Base-by-base conservation (phyloP, 2,329 filamentous ascomycete species). In the Penicillium palitans region DNA sequence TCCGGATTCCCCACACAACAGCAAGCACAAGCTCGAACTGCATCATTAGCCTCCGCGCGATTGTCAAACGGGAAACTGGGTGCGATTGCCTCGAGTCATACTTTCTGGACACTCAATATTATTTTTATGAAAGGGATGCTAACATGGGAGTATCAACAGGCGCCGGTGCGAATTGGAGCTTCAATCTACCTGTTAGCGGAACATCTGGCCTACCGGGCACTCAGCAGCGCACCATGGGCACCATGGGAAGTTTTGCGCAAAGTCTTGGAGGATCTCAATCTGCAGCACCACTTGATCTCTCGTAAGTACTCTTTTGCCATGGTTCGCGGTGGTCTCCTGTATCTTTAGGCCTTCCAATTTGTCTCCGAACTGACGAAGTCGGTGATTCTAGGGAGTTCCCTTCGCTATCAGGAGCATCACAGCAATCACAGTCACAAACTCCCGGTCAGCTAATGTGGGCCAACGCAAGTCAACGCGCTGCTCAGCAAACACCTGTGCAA, bases 111-210 rank as follows among this genome's bases (percentile, higher is more conserved):
- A 55, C 46, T 47, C 24, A 37, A 42, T 19, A 33, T 33, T 48
- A 40, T 55, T 42, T 27, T 31, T 40, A 41, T 12, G 27, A 56
- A 57, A 51, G 27, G 37, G 59, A 63, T 59, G 64, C 71, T 74
- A 66, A 74, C 50, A 27, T 44, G 35, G 2, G 29, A 52, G 50
- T 42, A 44, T 55, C 24, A 68, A 48, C 71, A 80, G 83, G 83
- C 52, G 80, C 77, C 66, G 80, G 80, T 67, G 78, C 81, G 61
- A 81, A 81, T 70, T 86, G 83, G 83, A 83, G 81, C 49, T 85
- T 85, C 69, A 81, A 81, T 49, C 73, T 81, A 55, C 81, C 82
- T 44, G 79, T 82, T 69, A 80, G 80, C 52, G 81, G 80, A 62
- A 78, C 81, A 54, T 79, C 81, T 60, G 80, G 80, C 54, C 72